These are phyloP conservation scores for Venturia asperata DNA, from an alignment of 2,329 filamentous ascomycete species.

Conservation along the genomic window DNA sequence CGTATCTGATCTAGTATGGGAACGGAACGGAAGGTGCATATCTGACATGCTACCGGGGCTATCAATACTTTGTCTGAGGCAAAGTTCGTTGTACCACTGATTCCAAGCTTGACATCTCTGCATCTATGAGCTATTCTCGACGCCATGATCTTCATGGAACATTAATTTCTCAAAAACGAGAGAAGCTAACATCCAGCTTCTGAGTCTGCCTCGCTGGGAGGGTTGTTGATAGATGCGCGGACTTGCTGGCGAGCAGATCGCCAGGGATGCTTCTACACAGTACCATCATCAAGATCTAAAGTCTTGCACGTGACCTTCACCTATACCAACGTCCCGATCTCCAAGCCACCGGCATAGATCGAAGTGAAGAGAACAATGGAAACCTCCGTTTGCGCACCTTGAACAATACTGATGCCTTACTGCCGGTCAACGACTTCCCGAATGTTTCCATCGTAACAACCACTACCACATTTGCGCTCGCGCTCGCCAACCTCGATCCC, in stretches of 20 bases:
- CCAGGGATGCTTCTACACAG: no score
- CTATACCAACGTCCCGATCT: background rate
- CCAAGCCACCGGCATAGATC: background rate
- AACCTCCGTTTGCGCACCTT: background rate
- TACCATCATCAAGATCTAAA: no score
- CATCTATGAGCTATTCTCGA: no score
- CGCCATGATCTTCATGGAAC: no score
- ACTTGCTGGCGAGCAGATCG: no score
- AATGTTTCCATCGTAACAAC: constrained; percentile 4
- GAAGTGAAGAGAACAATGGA: constrained; percentile 3
- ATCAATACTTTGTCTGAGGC: background rate
- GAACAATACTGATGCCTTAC: background rate
- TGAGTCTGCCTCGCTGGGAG: background rate
- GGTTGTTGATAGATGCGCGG: no score
- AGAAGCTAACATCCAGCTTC: background rate
- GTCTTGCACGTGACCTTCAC: background rate
- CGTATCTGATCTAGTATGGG: constrained; percentile 9
- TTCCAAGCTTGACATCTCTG: background rate
- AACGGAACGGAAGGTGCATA: background rate
- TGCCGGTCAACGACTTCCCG: background rate
- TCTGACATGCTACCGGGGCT: background rate
- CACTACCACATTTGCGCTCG: background rate
- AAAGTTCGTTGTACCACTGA: background rate
- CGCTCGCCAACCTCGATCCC: background rate
- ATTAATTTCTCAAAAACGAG: no score